These are phyloP conservation scores for Bothriochloa decipiens DNA, from an alignment of 176 grass and related monocot genomes.

Conservation along the genomic window DNA sequence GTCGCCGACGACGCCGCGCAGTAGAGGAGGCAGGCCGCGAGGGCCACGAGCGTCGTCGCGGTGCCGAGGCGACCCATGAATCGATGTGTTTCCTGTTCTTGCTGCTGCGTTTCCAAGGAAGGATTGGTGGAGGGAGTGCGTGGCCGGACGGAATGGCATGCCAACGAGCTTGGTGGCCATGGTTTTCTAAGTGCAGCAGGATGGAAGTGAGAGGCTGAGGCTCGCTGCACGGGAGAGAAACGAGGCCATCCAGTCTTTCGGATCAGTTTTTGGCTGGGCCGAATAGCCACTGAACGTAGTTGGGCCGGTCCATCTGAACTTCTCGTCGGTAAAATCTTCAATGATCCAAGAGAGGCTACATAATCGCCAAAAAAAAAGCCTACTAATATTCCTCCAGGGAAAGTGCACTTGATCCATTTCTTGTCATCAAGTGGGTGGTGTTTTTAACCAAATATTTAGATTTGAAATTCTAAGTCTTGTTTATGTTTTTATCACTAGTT, in stretches of 20 bases:
- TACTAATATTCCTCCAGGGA: too few relatives aligned
- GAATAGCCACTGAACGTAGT: neutral
- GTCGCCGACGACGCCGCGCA: too few relatives aligned
- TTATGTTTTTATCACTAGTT: too few relatives aligned
- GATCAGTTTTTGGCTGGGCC: neutral
- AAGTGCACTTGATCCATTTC: too few relatives aligned
- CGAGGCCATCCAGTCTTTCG: constrained; percentile 1
- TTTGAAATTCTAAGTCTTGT: too few relatives aligned
- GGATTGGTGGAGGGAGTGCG: neutral
- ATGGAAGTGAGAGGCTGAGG: neutral
- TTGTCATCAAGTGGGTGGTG: too few relatives aligned
- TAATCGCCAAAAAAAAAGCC: too few relatives aligned
- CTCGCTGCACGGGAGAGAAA: constrained; percentile 11
- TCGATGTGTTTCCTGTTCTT: neutral
- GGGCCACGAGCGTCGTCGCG: constrained; percentile 10
- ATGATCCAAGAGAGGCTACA: too few relatives aligned
- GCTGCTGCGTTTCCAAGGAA: neutral
- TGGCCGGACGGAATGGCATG: neutral
- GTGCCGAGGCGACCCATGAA: constrained; percentile 1
- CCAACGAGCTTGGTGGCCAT: neutral
- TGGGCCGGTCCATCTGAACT: neutral
- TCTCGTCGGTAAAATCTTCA: neutral
- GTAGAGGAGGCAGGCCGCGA: neutral
- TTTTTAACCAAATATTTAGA: too few relatives aligned
- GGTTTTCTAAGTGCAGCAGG: neutral